Percentiles rank a stretch among this genome's conserved stretches.
Evolutionary conservation across 345 rosid genomes (phyloP).

Genomic region (Euphorbia lathyris): DNA sequence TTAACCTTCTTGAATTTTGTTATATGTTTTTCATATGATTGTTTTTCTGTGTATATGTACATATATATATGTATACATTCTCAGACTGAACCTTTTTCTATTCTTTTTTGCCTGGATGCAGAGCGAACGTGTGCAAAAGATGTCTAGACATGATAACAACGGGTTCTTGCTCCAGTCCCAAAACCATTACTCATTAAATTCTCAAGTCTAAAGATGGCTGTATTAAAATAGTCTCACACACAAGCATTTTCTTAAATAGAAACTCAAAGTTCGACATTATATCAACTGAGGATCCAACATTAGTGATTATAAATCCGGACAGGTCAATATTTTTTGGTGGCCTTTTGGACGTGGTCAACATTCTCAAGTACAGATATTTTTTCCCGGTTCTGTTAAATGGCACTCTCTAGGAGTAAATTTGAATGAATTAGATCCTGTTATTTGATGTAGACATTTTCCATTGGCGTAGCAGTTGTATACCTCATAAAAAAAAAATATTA

Average conservation of each 20-base stretch:
- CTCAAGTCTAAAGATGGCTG: constrained; percentile 4
- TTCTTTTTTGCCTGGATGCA: constrained; percentile 29
- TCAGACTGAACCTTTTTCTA: constrained; percentile 9
- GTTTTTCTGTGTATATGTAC: neutral
- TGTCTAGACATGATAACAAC: constrained; percentile 23
- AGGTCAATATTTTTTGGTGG: constrained; percentile 1
- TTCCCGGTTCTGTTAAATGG: too few species aligned
- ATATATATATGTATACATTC: too few species aligned
- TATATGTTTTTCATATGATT: neutral
- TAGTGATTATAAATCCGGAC: neutral
- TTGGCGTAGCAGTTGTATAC: constrained; percentile 10
- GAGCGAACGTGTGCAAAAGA: constrained; percentile 82
- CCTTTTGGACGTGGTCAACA: constrained; percentile 4
- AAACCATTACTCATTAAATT: neutral
- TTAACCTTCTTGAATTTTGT: neutral
- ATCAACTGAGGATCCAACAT: constrained; percentile 7
- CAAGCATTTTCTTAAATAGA: neutral
- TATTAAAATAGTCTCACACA: neutral
- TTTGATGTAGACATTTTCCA: neutral
- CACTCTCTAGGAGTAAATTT: neutral
- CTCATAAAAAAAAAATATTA: constrained; percentile 1
- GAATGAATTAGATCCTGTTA: constrained; percentile 8
- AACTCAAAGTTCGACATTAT: neutral
- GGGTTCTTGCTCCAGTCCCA: neutral
- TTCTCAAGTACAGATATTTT: constrained; percentile 24